Conservation (phyloP, 2,329 filamentous ascomycete genomes). For the Beauveria asiatica region DNA sequence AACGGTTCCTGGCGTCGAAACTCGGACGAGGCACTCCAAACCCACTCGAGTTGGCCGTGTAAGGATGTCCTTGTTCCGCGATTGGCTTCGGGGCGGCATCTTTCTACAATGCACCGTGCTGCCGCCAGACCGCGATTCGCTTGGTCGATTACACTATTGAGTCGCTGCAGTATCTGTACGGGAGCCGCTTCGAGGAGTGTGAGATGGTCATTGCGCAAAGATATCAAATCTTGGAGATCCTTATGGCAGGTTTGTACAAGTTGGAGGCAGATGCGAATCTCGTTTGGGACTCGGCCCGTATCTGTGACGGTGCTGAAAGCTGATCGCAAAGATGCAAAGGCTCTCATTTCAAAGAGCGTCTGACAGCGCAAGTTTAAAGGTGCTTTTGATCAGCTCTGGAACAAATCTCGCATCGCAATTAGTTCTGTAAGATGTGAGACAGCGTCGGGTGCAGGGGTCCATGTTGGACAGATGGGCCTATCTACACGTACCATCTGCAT, state of each 20-base stretch:
- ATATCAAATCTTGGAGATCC: slow-evolving; percentile 25
- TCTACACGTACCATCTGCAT: not conserved
- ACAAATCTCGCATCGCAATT: not conserved
- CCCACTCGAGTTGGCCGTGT: slow-evolving; percentile 18
- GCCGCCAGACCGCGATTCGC: slow-evolving; percentile 21
- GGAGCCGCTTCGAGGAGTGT: slow-evolving; percentile 16
- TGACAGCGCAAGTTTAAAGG: not conserved
- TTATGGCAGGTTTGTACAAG: slow-evolving; percentile 24
- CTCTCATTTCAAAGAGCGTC: not conserved
- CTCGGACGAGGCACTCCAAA: slow-evolving; percentile 17
- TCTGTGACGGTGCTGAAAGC: slow-evolving; percentile 12
- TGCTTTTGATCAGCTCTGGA: not conserved
- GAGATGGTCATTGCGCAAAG: slow-evolving; percentile 22
- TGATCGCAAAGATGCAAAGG: slow-evolving; percentile 3
- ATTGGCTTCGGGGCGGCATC: slow-evolving; percentile 18
- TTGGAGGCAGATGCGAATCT: slow-evolving; percentile 22
- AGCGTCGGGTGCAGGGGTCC: not conserved
- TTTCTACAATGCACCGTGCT: slow-evolving; percentile 22
- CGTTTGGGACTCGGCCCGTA: slow-evolving; percentile 19
- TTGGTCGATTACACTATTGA: slow-evolving; percentile 21
- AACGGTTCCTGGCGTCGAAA: slow-evolving; percentile 20
- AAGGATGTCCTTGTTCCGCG: slow-evolving; percentile 15
- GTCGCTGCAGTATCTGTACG: slow-evolving; percentile 19
- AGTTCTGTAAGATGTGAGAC: not conserved
- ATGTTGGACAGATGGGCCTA: not conserved